phyloP scores from a whole-genome alignment of 73 alveolate species.

The Tetrahymena malaccensis region DNA sequence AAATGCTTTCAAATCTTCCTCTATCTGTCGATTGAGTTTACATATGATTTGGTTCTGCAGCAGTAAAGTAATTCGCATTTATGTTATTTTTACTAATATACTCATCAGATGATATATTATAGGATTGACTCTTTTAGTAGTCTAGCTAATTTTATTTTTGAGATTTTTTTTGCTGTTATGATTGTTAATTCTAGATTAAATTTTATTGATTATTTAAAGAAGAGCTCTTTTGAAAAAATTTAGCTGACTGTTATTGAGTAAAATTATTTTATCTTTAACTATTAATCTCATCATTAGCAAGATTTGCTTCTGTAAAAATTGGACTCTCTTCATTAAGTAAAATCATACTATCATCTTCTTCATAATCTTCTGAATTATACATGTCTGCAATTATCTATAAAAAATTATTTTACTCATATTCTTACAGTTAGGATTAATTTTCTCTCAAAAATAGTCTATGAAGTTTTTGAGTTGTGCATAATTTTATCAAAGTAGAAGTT shows the following conservation, averaged over 20 bases:
- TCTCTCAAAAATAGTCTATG: background rate
- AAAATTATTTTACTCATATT: background rate
- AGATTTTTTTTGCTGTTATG: background rate
- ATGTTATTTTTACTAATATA: background rate
- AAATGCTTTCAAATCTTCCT: background rate
- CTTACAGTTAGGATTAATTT: background rate
- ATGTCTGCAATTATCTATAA: background rate
- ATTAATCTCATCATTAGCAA: background rate
- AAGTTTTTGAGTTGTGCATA: background rate
- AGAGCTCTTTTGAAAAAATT: background rate
- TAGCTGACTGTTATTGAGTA: background rate
- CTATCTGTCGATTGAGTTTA: background rate
- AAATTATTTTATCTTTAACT: background rate
- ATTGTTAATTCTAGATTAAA: no score
- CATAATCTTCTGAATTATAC: background rate
- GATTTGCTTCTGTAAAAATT: background rate
- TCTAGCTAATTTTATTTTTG: background rate
- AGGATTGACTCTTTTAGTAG: background rate
- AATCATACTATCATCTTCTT: background rate
- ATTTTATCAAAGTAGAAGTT: background rate
- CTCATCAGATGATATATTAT: background rate
- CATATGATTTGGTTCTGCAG: background rate
- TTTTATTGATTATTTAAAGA: background rate
- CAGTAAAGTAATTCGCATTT: background rate
- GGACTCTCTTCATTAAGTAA: background rate